Evolutionary conservation across 495 filamentous ascomycete species (phyloP).

Genomic region (Podospora australis): DNA sequence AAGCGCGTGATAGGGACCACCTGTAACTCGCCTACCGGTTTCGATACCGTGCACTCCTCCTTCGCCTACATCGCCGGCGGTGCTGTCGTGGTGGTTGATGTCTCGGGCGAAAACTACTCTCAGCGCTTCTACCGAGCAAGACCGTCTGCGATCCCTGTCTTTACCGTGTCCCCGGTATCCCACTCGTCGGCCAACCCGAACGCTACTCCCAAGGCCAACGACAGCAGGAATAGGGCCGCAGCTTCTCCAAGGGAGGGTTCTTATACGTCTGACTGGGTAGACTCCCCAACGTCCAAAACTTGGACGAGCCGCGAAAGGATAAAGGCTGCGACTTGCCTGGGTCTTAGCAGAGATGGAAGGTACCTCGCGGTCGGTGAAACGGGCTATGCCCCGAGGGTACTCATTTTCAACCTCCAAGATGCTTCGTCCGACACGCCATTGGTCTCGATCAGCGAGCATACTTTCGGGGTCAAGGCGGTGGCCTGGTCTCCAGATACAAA

Average conservation of each 20-base stretch:
- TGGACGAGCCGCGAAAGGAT: conserved; percentile 85
- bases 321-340: conserved; percentile 93
- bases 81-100: conserved; percentile 79
- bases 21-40: conserved; percentile 74
- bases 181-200: conserved; percentile 42
- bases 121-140: conserved; percentile 89
- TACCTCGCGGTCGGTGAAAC: conserved; percentile 94
- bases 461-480: conserved; percentile 78
- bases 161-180: conserved; percentile 31
- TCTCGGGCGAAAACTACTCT: conserved; percentile 65
- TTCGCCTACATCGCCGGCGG: conserved; percentile 92
- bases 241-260: conserved; percentile 51
- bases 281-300: conserved; percentile 56
- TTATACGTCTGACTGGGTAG: conserved; percentile 44
- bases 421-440: conserved; percentile 72
- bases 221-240: conserved; percentile 53
- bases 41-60: conserved; percentile 68
- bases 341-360: conserved; percentile 81
- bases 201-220: conserved; percentile 60
- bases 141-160: conserved; percentile 67
- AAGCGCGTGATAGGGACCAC: conserved; percentile 85
- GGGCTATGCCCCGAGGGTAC: conserved; percentile 84
- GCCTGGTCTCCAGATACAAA: conserved; percentile 84
- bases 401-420: conserved; percentile 81
- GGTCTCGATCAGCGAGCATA: conserved; percentile 82